Evolutionary conservation across 2,329 filamentous ascomycete species (phyloP).

Genomic region (Cladophialophora immunda): DNA sequence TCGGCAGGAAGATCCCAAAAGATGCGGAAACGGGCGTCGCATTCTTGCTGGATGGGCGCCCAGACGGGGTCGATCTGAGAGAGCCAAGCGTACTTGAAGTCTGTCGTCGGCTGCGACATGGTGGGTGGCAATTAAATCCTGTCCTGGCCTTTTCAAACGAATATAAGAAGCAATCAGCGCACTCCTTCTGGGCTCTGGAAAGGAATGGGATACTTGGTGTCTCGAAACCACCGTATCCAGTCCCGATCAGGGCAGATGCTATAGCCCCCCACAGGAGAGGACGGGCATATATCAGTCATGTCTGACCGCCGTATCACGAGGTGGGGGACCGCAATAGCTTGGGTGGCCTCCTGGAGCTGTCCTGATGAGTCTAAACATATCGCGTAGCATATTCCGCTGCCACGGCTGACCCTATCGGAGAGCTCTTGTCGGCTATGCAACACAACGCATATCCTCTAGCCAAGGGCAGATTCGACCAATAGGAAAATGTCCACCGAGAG

Average conservation of each 20-base stretch:
- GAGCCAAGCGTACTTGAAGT: conserved; percentile 3
- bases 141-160: not conserved
- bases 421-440: not conserved
- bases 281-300: not conserved
- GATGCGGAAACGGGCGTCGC: conserved; percentile 30
- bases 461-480: not conserved
- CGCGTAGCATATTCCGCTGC: not conserved
- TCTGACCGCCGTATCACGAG: not conserved
- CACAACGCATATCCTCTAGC: not conserved
- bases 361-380: not conserved
- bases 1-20: conserved; percentile 9
- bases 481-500: not conserved
- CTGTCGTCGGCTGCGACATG: not conserved
- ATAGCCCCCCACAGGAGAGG: not conserved
- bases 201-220: too few relatives aligned
- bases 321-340: too few relatives aligned
- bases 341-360: too few relatives aligned
- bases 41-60: not conserved
- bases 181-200: too few relatives aligned
- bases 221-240: not conserved
- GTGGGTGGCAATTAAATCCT: not conserved
- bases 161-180: conserved; percentile 2
- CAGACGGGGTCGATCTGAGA: not conserved
- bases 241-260: not conserved
- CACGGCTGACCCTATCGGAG: not conserved